These are phyloP conservation scores for Cnidoscolus chayamansa DNA, from an alignment of 441 rosid species.

Conservation along the genomic window DNA sequence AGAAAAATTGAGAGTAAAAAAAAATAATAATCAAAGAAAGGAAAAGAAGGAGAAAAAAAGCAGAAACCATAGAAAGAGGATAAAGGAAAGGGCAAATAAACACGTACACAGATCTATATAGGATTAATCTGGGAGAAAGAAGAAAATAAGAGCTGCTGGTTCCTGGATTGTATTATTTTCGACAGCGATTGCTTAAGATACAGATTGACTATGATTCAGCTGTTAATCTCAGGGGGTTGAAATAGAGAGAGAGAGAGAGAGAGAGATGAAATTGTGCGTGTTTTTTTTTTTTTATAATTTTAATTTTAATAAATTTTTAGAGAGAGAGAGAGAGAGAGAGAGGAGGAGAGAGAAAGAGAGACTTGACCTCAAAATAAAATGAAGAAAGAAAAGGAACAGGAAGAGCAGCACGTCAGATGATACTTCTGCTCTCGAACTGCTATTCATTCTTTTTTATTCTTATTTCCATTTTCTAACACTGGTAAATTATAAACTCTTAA, in stretches of 20 bases:
- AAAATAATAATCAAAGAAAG: not conserved
- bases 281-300: too few relatives aligned
- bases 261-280: not conserved
- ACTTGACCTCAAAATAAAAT: too few relatives aligned
- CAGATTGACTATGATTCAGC: not conserved
- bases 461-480: not conserved
- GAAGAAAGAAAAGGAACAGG: too few relatives aligned
- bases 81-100: not conserved
- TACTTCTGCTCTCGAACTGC: not conserved
- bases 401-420: too few relatives aligned
- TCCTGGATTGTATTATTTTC: not conserved
- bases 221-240: not conserved
- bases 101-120: conserved; percentile 21
- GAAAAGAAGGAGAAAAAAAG: not conserved
- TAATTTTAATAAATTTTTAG: too few relatives aligned
- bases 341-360: too few relatives aligned
- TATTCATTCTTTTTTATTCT: not conserved
- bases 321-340: too few relatives aligned
- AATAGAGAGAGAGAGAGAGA: not conserved
- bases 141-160: not conserved
- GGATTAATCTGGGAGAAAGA: not conserved
- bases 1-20: not conserved
- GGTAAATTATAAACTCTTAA: too few relatives aligned
- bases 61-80: not conserved
- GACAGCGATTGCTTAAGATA: not conserved